Base-by-base conservation (phyloP, 495 filamentous ascomycete species). In the Pyrenopolyporus hunteri region DNA sequence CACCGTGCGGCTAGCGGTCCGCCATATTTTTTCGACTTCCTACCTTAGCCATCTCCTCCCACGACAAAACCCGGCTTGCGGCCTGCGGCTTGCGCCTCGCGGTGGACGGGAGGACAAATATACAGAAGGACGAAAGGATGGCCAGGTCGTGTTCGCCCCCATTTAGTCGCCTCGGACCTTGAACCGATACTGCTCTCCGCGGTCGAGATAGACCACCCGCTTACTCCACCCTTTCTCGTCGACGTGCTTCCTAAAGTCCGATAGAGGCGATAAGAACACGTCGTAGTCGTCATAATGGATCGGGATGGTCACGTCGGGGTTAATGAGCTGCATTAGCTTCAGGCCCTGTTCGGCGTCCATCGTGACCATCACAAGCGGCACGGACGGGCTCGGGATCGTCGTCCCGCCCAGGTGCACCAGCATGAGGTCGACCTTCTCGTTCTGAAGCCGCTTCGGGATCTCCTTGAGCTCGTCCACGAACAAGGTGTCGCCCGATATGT, bases 401-500 rank as follows among this genome's bases (percentile, higher is more conserved):
- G 87, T 89, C 0, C 85, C 86, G 8, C 87, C 85, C 3, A 89
- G 73, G 58, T 88, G 88, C 9, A 85, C 76, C 13, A 92, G 74
- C 82, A 90, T 88, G 25, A 91, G 73, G 67, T 90, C 84, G 40
- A 90, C 82, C 52, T 83, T 73, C 16, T 80, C 67, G n/a, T 72
- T 66, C 8, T 45, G 37, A 13, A 78, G 64, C 48, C 73, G 61
- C 53, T 59, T 35, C 0, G 82, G 82, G 48, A 91, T 89, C 55
- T 83, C 76, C 19, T 79, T 71, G 0, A 90, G 78, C 50, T 89
- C 85, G 64, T 85, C 78, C 31, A 86, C 77, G 44, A 88, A 72
- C 5, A 90, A 71, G n/a, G 86, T 90, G 72, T 91, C 87, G 35
- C 87, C 88, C 0, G 86, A 84, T 43, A 91, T 88, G 73, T 89